Conservation (phyloP, 2,329 filamentous ascomycete genomes). For the Cercospora sesami region DNA sequence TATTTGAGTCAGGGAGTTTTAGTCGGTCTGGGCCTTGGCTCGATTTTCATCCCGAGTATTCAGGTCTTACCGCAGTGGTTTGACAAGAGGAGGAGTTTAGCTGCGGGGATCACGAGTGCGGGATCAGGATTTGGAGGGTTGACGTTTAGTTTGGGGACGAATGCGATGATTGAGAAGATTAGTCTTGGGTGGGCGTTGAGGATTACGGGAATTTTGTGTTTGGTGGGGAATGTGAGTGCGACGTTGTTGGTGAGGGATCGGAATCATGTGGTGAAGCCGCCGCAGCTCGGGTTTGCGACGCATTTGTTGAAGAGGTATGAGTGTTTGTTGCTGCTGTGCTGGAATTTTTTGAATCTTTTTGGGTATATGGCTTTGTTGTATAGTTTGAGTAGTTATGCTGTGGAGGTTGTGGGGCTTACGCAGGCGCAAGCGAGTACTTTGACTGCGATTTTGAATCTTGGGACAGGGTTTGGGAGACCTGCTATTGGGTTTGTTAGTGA, state of each 20-base stretch:
- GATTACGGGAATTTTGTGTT: constrained; percentile 40
- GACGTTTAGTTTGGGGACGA: constrained; percentile 40
- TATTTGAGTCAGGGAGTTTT: constrained; percentile 46
- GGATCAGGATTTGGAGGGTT: constrained; percentile 47
- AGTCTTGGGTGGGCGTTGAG: constrained; percentile 46
- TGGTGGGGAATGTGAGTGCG: constrained; percentile 36
- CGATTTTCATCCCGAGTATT: constrained; percentile 44
- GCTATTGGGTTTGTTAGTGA: constrained; percentile 50
- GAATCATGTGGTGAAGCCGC: constrained; percentile 39
- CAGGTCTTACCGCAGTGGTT: constrained; percentile 49
- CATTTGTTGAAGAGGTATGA: constrained; percentile 41
- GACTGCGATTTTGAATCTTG: constrained; percentile 50
- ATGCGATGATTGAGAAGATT: constrained; percentile 42
- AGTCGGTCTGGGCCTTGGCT: constrained; percentile 45
- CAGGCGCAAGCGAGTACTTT: constrained; percentile 44
- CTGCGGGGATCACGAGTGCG: constrained; percentile 44
- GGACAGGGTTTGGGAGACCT: constrained; percentile 51
- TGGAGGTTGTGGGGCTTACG: constrained; percentile 43
- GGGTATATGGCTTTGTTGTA: constrained; percentile 53
- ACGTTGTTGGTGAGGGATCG: constrained; percentile 39
- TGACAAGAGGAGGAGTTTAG: constrained; percentile 41
- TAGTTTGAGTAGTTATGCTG: constrained; percentile 50
- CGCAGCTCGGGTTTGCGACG: constrained; percentile 40
- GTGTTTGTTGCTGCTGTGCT: constrained; percentile 43
- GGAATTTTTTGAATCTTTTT: constrained; percentile 50